Evolutionary conservation across 2,329 filamentous ascomycete species (phyloP), one percentile per base, ranked within the genome.

Genomic region (Thelonectria olida): DNA sequence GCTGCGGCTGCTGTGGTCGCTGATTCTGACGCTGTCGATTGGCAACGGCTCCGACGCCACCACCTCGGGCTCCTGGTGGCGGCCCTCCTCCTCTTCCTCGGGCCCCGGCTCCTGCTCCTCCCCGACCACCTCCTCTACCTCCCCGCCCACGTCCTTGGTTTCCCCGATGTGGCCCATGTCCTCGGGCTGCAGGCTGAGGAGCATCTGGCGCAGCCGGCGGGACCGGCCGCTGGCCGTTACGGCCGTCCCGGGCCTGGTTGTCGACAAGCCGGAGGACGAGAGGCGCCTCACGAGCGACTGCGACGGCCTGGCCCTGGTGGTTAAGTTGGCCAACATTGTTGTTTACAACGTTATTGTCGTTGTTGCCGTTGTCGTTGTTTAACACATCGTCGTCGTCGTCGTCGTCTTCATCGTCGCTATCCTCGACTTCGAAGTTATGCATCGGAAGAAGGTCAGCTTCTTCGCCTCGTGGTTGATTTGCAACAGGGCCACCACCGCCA

Each of bases 201-300:
- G 71, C 73, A 10, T 72, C 71, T 41, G 73, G 73, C 9, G 70
- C 73, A 25, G 73, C 70, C 34, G 74, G 72, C 45, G 73, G 73
- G 17, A 72, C 65, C 25, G 69, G 64, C 27, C 65, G 67, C 31
- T 67, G 67, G 34, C 53, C 58, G 44, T 61, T 58, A 22, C 70
- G 73, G 22, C 67, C 73, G 23, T 67, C 70, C 54, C 65, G 73
- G 34, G 68, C 72, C 54, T 75, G 75, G 49, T 77, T 75, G 36
- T 80, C 78, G 38, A 82, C 80, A 25, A 88, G 82, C 27, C 85
- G 80, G 27, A 88, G 80, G 12, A 88, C 84, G 10, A 87, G 79
- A 5, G 85, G 85, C 1, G 82, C 85, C 68, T 88, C 85, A 2
- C 82, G 82, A 41, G 82, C 85, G n/a, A 87, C 79, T 17, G 72